Evolutionary conservation across 192 early-diverging fungal species (phyloP), one percentile per base, ranked within the genome.

Genomic region (Linnemannia zychae): DNA sequence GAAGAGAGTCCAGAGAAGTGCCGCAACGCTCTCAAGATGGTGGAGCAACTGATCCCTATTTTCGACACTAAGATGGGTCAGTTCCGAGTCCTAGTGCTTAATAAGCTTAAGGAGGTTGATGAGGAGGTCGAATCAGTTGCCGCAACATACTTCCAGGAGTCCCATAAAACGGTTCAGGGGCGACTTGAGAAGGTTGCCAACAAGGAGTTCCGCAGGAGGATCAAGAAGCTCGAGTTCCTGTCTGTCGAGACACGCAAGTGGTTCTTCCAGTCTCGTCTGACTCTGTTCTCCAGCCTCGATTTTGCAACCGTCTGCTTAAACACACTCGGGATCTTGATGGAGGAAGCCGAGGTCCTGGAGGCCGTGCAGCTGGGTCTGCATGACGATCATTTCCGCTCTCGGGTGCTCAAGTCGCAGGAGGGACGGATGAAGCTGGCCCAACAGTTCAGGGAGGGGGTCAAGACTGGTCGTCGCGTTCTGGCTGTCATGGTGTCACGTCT

Each of bases 271-370:
- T 92, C 89, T 87, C 90, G 89, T 1, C 88, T 92, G 49, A 91
- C 88, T 33, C 52, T 92, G 72, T 89, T 94, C 77, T 88, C 92
- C 1, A 88, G 89, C 20, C 78, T 88, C 0, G 92, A 92, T 46
- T 88, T 94, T 24, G 92, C 91, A 0, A 81, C 77, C 13, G 88
- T 94, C 44, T 90, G 88, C 13, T 80, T 92, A 3, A 91, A 90
- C 57, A 93, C 91, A 49, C 80, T 95, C n/a, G 93, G 91, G 38
- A 88, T 93, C 40, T 76, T 96, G 75, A 93, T 95, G 90, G 91
- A 92, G 38, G 95, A 96, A 87, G 95, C 92, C 5, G 94, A 96
- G 84, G 90, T 92, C 24, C 80, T 93, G 74, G 95, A 96, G 63
- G 91, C 92, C 1, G 89, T 94, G 15, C 88, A 88, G 18, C 78